These are phyloP conservation scores for Phytophthora brassicae DNA, from an alignment of 352 stramenopile species.

Conservation along the genomic window DNA sequence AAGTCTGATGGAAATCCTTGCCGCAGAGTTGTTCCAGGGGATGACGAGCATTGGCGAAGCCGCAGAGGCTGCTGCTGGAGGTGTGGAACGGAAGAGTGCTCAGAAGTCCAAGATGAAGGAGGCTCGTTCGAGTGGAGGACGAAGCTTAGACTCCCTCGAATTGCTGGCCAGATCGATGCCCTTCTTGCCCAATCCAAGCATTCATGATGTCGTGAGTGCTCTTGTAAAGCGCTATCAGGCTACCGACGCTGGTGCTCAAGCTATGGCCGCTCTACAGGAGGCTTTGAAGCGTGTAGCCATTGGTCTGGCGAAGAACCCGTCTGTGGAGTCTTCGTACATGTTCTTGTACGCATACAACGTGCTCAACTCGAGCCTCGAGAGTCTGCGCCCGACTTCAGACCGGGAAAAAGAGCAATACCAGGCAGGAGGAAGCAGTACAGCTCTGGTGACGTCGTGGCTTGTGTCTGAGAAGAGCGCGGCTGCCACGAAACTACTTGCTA, in stretches of 20 bases:
- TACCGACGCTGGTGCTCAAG: conserved; percentile 45
- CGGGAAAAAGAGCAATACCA: conserved; percentile 68
- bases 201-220: conserved; percentile 74
- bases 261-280: conserved; percentile 67
- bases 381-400: conserved; percentile 63
- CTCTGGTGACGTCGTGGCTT: conserved; percentile 66
- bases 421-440: conserved; percentile 30
- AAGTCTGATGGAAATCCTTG: conserved; percentile 80
- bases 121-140: conserved; percentile 63
- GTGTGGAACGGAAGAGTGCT: conserved; percentile 44
- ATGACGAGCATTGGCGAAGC: conserved; percentile 38
- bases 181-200: conserved; percentile 84
- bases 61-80: conserved; percentile 35
- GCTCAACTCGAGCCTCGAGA: conserved; percentile 73
- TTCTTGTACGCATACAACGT: conserved; percentile 88
- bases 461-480: conserved; percentile 79
- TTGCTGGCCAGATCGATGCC: conserved; percentile 75
- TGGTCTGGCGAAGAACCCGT: conserved; percentile 81
- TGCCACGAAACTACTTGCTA: conserved; percentile 58
- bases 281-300: conserved; percentile 80
- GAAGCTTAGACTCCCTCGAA: conserved; percentile 78
- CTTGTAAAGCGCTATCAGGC: conserved; percentile 79
- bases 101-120: conserved; percentile 91
- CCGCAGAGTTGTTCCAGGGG: conserved; percentile 82
- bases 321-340: conserved; percentile 83